Percentiles rank a stretch among this genome's conserved stretches.
Evolutionary conservation across 495 filamentous ascomycete species (phyloP).

Genomic region (Penicillium cataractarum): DNA sequence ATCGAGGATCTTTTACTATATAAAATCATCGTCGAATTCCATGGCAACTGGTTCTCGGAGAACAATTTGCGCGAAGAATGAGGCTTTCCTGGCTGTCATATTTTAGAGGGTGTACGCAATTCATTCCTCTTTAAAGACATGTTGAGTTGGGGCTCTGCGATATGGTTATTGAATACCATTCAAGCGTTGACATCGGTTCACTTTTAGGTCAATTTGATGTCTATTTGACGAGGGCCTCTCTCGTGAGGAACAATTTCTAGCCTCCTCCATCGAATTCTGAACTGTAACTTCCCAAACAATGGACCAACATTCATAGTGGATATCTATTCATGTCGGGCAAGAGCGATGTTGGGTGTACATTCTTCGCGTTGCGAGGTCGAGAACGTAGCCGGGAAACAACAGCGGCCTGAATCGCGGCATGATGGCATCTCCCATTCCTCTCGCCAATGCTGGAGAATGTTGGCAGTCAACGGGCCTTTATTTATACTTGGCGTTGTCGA

Average conservation of each 20-base stretch:
- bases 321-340: too few relatives aligned
- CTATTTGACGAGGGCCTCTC: not conserved
- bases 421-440: slow-evolving; percentile 31
- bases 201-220: not conserved
- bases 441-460: slow-evolving; percentile 23
- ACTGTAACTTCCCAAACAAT: not conserved
- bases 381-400: not conserved
- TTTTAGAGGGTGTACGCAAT: not conserved
- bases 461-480: slow-evolving; percentile 16
- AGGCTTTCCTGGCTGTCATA: slow-evolving; percentile 6
- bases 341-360: slow-evolving; percentile 18
- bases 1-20: too few relatives aligned
- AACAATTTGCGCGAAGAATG: slow-evolving; percentile 19
- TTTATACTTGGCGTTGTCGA: slow-evolving; percentile 20
- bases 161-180: not conserved
- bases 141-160: not conserved
- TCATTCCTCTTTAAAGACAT: not conserved
- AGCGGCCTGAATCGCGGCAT: slow-evolving; percentile 10
- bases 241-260: not conserved
- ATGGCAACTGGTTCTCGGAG: slow-evolving; percentile 12
- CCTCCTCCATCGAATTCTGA: not conserved
- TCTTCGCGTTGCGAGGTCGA: slow-evolving; percentile 31
- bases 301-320: not conserved
- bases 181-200: not conserved
- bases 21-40: slow-evolving; percentile 14